phyloP scores from a whole-genome alignment of 768 basidiomycete genomes.

The Auricularia auricula-judae region DNA sequence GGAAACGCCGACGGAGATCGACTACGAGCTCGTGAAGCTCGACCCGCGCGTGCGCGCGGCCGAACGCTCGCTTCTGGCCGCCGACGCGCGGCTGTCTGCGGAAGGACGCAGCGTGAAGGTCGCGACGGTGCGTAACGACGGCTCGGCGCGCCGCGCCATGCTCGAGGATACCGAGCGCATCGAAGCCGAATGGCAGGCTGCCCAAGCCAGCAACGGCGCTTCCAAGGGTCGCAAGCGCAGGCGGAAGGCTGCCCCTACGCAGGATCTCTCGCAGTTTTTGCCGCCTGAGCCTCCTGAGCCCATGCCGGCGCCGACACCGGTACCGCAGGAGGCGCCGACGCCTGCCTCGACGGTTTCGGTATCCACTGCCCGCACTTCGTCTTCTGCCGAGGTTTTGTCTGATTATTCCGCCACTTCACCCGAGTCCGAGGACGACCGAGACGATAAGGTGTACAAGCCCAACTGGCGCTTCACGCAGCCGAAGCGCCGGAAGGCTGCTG shows the following conservation, averaged over 20 bases:
- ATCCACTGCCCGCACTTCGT: neutral
- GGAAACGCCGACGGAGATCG: neutral
- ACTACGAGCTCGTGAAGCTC: conserved; percentile 1
- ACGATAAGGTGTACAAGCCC: neutral
- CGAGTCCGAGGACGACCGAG: neutral
- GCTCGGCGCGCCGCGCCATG: neutral
- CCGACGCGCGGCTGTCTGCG: neutral
- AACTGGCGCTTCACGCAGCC: neutral
- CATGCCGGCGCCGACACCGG: neutral
- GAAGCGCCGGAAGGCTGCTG: no score
- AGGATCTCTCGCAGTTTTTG: neutral
- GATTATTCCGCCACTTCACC: neutral
- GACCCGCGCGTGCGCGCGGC: neutral
- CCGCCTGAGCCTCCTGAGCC: neutral
- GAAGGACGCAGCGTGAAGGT: neutral
- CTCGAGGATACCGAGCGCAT: neutral
- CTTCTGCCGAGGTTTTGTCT: neutral
- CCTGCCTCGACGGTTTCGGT: neutral
- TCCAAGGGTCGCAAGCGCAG: neutral
- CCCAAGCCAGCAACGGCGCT: neutral
- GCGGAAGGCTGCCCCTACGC: neutral
- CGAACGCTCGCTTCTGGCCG: neutral
- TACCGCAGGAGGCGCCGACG: neutral
- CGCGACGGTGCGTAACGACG: neutral
- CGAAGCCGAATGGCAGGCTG: neutral